Evolutionary conservation across 331 rosid genomes (phyloP), one percentile per base, ranked within the genome.

Genomic region (Acacia concinna): DNA sequence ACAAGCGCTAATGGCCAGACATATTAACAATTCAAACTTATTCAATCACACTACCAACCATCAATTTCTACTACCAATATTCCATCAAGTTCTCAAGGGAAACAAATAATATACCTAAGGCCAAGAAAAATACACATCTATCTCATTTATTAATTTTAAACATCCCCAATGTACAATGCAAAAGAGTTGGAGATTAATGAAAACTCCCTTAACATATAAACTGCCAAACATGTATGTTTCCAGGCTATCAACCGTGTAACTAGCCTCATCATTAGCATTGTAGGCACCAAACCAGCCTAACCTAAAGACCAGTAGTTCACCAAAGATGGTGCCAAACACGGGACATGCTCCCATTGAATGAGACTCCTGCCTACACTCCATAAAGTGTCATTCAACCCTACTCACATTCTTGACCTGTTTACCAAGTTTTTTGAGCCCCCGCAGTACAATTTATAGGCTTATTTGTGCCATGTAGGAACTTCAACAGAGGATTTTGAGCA

Each of bases 1-100:
- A 38, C 5, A 23, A n/a, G 15, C 28, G 13, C 40, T 0, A 23
- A n/a, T 6, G 51, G 38, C 5, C 32, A 38, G 71, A 38, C 32
- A 38, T 40, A 23, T 11, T 7, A 67, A 12, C 73, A 25, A 38
- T 21, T 67, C 62, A 54, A 21, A 8, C 62, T n/a, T 54, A 21
- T 54, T 54, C 32, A 67, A 67, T 12, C 73, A 67, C 30, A 67
- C 49, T 43, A 37, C 49, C 9, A 37, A 67, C 51, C 72, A 67
- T 59, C 66, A 59, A 27, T 28, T 28, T 27, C 35, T 27, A 59
- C 35, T 59, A 35, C 35, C 66, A 25, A 9, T 21, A 65, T 2
- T 28, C 18, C 70, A 65, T 63, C 41, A 31, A 57, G 20, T 57
- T 57, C 65, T 57, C 17, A 12, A 12, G 34, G 32, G 2, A 23